A percentile compares a stretch with the other conserved stretches of the same genome.
These are phyloP conservation scores for Phaffia tasmanica DNA, from an alignment of 768 basidiomycete genomes.

Conservation along the genomic window DNA sequence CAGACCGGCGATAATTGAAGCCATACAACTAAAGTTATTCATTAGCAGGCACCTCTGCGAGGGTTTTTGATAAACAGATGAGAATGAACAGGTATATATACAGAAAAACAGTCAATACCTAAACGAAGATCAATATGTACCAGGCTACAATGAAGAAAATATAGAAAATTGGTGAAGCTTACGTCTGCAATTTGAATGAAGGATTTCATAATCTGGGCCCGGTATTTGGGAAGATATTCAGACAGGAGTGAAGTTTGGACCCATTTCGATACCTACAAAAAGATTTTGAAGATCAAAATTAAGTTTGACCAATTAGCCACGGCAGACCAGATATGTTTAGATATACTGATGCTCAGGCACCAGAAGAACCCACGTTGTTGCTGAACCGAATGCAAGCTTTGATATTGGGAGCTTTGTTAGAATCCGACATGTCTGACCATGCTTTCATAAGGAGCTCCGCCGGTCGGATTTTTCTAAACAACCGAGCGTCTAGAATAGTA, in stretches of 20 bases:
- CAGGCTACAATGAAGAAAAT: not conserved
- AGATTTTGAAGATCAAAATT: not conserved
- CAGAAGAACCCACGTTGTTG: conserved; percentile 54
- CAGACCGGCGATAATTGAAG: conserved; percentile 84
- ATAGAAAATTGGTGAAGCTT: conserved; percentile 35
- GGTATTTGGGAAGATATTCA: conserved; percentile 69
- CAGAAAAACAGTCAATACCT: not conserved
- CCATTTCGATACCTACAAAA: conserved; percentile 73
- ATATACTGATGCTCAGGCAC: not conserved
- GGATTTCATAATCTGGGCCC: conserved; percentile 72
- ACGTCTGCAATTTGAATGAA: conserved; percentile 88
- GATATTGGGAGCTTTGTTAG: conserved; percentile 52
- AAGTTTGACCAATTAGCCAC: not conserved
- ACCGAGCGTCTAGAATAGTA: conserved; percentile 74
- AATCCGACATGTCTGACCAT: conserved; percentile 50
- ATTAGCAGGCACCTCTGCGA: conserved; percentile 69
- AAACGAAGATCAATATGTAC: not conserved
- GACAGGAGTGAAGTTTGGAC: conserved; percentile 70
- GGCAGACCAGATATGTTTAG: too few relatives aligned
- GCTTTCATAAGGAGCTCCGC: conserved; percentile 72
- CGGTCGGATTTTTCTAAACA: conserved; percentile 78
- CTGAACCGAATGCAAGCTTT: conserved; percentile 74
- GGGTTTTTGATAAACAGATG: conserved; percentile 1
- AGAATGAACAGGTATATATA: not conserved
- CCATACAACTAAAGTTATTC: conserved; percentile 96